phyloP scores from a whole-genome alignment of 1,284 basidiomycete species.

The Moniliophthora roreri region DNA sequence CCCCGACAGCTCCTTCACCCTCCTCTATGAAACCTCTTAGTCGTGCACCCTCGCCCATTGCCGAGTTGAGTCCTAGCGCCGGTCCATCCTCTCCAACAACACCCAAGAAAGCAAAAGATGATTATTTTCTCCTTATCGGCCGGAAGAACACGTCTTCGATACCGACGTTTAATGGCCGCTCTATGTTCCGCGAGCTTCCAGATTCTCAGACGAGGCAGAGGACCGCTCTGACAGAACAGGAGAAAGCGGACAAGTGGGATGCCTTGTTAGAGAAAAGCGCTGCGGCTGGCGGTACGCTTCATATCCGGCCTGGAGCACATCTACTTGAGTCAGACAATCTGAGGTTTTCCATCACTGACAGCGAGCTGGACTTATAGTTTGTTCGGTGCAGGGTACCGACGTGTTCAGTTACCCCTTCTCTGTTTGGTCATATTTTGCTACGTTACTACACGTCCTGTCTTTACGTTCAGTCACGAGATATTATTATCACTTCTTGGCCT shows the following conservation, averaged over 20 bases:
- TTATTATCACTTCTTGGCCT: too few species aligned
- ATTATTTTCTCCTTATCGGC: too few species aligned
- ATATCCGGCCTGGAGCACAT: conserved; percentile 33
- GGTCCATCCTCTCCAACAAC: too few species aligned
- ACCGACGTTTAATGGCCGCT: neutral
- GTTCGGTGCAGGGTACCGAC: too few species aligned
- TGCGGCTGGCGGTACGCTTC: conserved; percentile 67
- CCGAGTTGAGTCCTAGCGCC: neutral
- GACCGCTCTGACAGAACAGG: conserved; percentile 52
- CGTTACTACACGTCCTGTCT: too few species aligned
- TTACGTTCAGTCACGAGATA: too few species aligned
- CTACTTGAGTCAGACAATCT: conserved; percentile 11
- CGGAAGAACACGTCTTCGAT: conserved; percentile 2
- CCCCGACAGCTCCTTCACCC: neutral
- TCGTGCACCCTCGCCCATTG: neutral
- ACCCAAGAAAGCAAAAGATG: too few species aligned
- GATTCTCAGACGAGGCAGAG: conserved; percentile 19
- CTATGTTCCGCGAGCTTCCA: conserved; percentile 48
- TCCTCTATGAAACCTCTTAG: neutral
- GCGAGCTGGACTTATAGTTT: too few species aligned
- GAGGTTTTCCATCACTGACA: conserved; percentile 7
- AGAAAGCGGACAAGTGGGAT: conserved; percentile 71
- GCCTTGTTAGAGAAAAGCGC: conserved; percentile 63
- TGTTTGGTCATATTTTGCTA: too few species aligned
- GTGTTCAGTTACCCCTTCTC: too few species aligned